Base-by-base conservation (phyloP, 192 early-diverging fungal genomes). In the Haplosporangium gracile region DNA sequence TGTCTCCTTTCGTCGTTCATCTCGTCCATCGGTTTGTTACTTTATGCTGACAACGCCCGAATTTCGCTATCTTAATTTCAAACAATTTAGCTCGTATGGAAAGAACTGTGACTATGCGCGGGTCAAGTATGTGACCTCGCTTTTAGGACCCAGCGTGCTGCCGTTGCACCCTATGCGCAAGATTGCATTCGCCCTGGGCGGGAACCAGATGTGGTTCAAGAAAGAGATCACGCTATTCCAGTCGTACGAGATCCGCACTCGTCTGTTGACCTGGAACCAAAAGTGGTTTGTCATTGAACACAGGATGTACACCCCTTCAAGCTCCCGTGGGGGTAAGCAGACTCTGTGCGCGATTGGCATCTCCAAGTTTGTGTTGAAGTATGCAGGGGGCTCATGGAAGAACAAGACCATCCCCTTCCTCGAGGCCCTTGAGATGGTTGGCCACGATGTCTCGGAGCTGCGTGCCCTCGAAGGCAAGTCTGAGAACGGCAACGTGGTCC, bases 271-370 rank as follows among this genome's bases (percentile, higher is more conserved):
- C 24, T 91, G 90, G 90, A 88, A 83, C 34, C 82, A 90, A 68
- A 91, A 91, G 73, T 91, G 90, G 90, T 77, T 91, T 36, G 80
- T 88, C 10, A 75, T 91, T 51, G 88, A 91, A 65, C 90, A 91
- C 51, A 78, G 90, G 24, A 73, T 86, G 70, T 86, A 86, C 68
- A 81, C 84, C 4, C 84, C 84, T 11, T 13, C 83, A 4, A 38
- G n/a, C 11, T 57, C 32, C 9, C 60, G 29, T 32, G 49, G 49
- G 57, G 34, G 73, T 51, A 29, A 36, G 6, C 78, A 85, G 55
- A 73, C 26, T 0, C 51, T 86, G 74, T 86, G 84, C 39, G 84
- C 84, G 4, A 75, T 86, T 55, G 84, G 84, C 5, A 86, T 86
- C 72, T 86, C 84, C 49, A 86, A 86, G 76, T 86, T 86, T 70